These are phyloP conservation scores for Crithidia bombi DNA, from an alignment of 208 protist genomes.

Conservation along the genomic window DNA sequence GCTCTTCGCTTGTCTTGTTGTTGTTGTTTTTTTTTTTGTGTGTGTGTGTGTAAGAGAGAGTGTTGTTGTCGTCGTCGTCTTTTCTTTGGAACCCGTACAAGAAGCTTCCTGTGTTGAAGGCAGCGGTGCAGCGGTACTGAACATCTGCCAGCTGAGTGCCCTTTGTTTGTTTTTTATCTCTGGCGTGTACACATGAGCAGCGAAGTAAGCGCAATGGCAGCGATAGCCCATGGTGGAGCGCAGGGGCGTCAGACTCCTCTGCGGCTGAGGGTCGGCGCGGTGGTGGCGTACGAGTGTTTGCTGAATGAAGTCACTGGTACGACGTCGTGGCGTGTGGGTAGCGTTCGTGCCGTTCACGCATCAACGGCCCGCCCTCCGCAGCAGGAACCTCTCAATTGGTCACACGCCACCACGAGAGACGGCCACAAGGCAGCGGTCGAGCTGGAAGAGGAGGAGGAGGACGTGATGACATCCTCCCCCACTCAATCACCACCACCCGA, in stretches of 20 bases:
- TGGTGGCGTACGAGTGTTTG: conserved; percentile 62
- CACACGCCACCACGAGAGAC: not conserved
- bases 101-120: too few species aligned
- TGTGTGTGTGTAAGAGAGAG: too few species aligned
- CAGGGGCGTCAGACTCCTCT: not conserved
- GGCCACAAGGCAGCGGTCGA: not conserved
- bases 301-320: conserved; percentile 17
- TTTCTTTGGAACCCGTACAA: too few species aligned
- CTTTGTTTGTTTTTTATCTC: too few species aligned
- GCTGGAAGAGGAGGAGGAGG: not conserved
- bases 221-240: not conserved
- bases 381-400: not conserved
- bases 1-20: not conserved
- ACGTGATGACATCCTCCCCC: not conserved
- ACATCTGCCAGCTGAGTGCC: too few species aligned
- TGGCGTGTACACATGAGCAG: too few species aligned
- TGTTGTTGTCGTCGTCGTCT: too few species aligned
- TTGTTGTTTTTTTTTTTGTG: too few species aligned
- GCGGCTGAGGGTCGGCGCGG: conserved; percentile 25
- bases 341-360: conserved; percentile 15
- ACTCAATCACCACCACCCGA: not conserved
- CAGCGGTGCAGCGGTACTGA: too few species aligned
- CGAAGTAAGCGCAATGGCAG: not conserved
- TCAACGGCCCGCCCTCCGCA: not conserved
- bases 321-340: conserved; percentile 27